Base-by-base conservation (phyloP, 2,329 filamentous ascomycete genomes). In the Penicillium brasilianum region DNA sequence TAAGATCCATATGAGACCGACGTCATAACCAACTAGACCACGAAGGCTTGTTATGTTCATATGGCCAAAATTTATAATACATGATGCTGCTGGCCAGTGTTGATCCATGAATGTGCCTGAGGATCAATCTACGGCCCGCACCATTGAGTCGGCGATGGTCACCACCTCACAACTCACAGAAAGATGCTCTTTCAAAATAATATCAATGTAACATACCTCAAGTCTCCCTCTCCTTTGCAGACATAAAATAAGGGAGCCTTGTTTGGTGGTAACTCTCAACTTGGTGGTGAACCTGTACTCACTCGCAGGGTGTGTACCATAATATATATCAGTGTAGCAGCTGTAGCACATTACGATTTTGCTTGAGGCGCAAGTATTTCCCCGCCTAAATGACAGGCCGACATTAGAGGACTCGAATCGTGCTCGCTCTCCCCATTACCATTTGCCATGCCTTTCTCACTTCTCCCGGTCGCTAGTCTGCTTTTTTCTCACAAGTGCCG, bases 11-110 rank as follows among this genome's bases (percentile, higher is more conserved):
- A 69, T 69, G 66, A 69, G 66, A 69, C 66, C 66, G 50, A 64
- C 66, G 66, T 69, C 61, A 67, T 69, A 34, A 67, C 66, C 66
- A 67, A 67, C 65, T 69, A 69, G 61, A 69, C 66, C 63, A 69
- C 57, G 60, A 63, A 67, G 59, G 64, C 66, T 51, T 56, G 50
- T 28, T 60, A 43, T 46, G 30, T 10, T 18, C 18, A 11, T 3
- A 22, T 20, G 20, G 10, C 14, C 20, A 1, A 2, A 1, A 20
- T 41, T 43, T 6, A 34, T 4, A n/a, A 11, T 37, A 14, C 3
- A n/a, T 44, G 14, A 28, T 14, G 2, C 16, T 18, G 34, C 3
- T 18, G 7, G 1, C 5, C 4, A 39, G 5, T 28, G 9, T 7
- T n/a, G 18, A 22, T 5, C 18, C 39, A 43, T 14, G 4, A 43